phyloP scores from a whole-genome alignment of 2,329 filamentous ascomycete species.

The Ambrosiella beaveri region DNA sequence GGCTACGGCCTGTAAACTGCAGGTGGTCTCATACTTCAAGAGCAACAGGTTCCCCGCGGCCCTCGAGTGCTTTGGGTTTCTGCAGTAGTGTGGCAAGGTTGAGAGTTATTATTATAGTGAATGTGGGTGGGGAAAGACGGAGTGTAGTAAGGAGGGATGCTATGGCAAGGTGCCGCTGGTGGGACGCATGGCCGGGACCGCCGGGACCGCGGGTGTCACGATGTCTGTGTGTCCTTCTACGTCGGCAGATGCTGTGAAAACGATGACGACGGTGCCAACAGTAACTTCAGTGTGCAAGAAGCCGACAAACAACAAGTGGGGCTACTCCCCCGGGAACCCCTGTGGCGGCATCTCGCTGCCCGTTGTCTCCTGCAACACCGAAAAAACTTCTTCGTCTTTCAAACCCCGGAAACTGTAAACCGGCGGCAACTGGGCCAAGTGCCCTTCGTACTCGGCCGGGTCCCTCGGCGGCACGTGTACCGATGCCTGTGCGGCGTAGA shows the following conservation, averaged over 20 bases:
- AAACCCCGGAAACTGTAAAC: conserved; percentile 37
- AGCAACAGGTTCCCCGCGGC: conserved; percentile 32
- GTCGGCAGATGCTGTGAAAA: conserved; percentile 17
- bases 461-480: conserved; percentile 26
- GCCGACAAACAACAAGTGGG: conserved; percentile 37
- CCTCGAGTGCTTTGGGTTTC: conserved; percentile 33
- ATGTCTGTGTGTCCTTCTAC: conserved; percentile 18
- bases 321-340: conserved; percentile 48
- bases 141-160: conserved; percentile 28
- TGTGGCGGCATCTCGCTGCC: conserved; percentile 36
- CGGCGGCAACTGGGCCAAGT: conserved; percentile 24
- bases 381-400: conserved; percentile 23
- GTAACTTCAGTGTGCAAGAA: conserved; percentile 36
- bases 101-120: conserved; percentile 26
- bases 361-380: conserved; percentile 37
- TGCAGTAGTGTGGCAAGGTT: conserved; percentile 31
- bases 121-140: conserved; percentile 19
- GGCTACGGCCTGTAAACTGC: conserved; percentile 28
- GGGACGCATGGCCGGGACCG: conserved; percentile 20
- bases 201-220: conserved; percentile 19
- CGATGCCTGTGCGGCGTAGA: conserved; percentile 37
- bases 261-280: conserved; percentile 25
- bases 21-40: conserved; percentile 33
- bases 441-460: conserved; percentile 26
- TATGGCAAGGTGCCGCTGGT: conserved; percentile 25